Base-by-base conservation (phyloP, 495 filamentous ascomycete genomes). In the Penicillium verhagenii region DNA sequence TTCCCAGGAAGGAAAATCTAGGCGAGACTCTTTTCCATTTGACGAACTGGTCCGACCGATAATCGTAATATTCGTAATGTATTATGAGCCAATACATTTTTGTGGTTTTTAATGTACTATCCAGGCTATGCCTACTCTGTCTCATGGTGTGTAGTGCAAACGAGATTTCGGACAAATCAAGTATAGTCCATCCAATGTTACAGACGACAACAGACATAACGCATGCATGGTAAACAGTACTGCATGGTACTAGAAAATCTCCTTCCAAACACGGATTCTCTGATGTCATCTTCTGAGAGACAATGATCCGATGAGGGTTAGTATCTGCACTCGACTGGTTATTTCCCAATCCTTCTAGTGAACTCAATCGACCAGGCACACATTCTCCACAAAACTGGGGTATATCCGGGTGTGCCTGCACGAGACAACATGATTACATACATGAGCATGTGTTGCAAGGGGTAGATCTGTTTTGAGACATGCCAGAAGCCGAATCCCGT, bases 401-500 rank as follows among this genome's bases (percentile, higher is more conserved):
- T 9, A 31, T 16, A 19, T 47, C 31, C 23, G 23, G 26, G 40
- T n/a, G 44, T 28, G 9, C 11, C 46, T 20, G 46, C 53, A 45
- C 46, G 39, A 29, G 46, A 39, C 25, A 26, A 8, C 11, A 38
- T 43, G n/a, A 55, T 55, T 33, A 55, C 45, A 16, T 39, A 23
- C 31, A 42, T 37, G 52, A 25, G 20, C 29, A 37, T 52, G 25
- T 53, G 18, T 52, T 14, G 44, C 21, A 52, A 55, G 52, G 48
- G 38, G 33, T 14, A 46, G 38, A 19, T 50, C 33, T 47, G 47
- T 47, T n/a, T 40, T 42, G 54, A 57, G 50, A 53, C 53, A 61
- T 57, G 58, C 54, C 38, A 49, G 35, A n/a, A 45, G 38, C 58
- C 53, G 46, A 24, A n/a, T 48, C 48, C 43, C 16, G 26, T 42